These are phyloP conservation scores for Candida nemodendra DNA, from an alignment of 805 yeast species.

Conservation along the genomic window DNA sequence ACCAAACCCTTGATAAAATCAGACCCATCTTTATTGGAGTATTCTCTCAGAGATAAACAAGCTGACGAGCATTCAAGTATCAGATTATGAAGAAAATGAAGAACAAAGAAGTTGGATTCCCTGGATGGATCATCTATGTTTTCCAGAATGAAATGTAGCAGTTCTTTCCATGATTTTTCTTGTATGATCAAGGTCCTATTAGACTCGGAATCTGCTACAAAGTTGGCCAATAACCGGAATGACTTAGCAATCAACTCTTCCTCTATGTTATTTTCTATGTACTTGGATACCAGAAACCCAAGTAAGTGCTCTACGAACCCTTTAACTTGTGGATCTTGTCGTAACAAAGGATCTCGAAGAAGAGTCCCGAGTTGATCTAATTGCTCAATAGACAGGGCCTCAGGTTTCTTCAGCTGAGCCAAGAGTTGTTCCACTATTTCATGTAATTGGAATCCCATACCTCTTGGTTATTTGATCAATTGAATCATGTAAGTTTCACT, in stretches of 20 bases:
- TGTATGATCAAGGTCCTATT: conserved; percentile 9
- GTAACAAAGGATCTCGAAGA: background rate
- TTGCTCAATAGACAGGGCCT: too few species aligned
- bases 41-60: conserved; percentile 1
- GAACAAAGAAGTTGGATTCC: conserved; percentile 6
- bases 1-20: background rate
- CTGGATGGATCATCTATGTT: background rate
- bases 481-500: too few species aligned
- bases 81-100: conserved; percentile 15
- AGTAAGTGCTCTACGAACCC: background rate
- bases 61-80: conserved; percentile 8
- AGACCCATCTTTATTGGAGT: background rate
- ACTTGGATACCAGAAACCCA: background rate
- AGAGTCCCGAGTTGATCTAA: background rate
- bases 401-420: too few species aligned
- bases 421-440: too few species aligned
- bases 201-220: conserved; percentile 15
- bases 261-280: background rate
- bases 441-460: too few species aligned
- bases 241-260: conserved; percentile 5
- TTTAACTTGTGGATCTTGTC: background rate
- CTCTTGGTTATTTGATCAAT: background rate
- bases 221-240: conserved; percentile 13
- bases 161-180: background rate
- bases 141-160: conserved; percentile 3